Evolutionary conservation across 768 basidiomycete genomes (phyloP).

Genomic region (Suillus weaverae): DNA sequence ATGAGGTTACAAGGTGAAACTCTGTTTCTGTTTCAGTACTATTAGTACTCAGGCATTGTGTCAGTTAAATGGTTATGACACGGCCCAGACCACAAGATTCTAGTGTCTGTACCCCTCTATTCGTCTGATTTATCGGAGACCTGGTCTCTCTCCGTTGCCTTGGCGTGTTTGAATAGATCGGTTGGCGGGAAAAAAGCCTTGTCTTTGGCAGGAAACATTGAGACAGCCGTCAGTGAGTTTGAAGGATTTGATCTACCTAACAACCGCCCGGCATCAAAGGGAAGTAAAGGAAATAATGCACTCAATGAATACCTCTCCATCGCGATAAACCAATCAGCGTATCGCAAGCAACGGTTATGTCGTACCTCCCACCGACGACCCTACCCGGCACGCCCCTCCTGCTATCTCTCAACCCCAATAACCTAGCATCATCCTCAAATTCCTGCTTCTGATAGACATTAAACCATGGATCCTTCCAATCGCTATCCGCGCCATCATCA

Average conservation of each 20-base stretch:
- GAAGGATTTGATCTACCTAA: background rate
- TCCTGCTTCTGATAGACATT: background rate
- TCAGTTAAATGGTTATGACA: background rate
- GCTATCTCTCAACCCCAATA: background rate
- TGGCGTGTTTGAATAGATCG: background rate
- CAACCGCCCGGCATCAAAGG: background rate
- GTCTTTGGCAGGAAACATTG: background rate
- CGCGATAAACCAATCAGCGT: background rate
- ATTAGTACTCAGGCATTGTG: background rate
- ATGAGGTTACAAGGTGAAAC: background rate
- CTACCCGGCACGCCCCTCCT: background rate
- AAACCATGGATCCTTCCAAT: background rate
- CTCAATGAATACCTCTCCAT: conserved; percentile 3
- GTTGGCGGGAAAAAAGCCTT: background rate
- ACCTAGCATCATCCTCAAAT: conserved; percentile 1
- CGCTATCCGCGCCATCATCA: background rate
- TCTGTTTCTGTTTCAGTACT: background rate
- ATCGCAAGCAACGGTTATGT: conserved; percentile 1
- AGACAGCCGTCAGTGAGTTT: background rate
- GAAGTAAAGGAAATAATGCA: background rate
- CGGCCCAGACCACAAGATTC: background rate
- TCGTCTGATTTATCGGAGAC: background rate
- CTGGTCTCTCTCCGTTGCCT: background rate
- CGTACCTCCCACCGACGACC: background rate
- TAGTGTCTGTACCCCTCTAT: background rate